A percentile compares a stretch with the other conserved stretches of the same genome.
These are phyloP conservation scores for Erigeron philadelphicus DNA, from an alignment of 140 eudicot genomes.

Conservation along the genomic window DNA sequence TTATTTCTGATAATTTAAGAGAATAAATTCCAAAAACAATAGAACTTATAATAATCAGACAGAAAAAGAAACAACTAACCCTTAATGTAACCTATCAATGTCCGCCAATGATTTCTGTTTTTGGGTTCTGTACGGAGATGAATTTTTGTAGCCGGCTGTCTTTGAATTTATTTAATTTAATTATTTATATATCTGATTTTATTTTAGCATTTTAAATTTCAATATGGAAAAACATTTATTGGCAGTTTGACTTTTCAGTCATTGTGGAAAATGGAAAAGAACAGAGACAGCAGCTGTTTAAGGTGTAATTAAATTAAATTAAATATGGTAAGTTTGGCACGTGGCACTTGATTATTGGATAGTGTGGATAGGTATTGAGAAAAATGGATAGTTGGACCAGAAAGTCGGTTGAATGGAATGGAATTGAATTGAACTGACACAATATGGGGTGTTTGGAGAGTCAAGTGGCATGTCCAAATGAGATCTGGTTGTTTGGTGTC, in stretches of 20 bases:
- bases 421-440: no score
- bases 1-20: background rate
- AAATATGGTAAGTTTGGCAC: background rate
- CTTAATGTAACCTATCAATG: constrained; percentile 26
- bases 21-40: no score
- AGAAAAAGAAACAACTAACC: constrained; percentile 37
- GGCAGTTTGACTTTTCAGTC: constrained; percentile 31
- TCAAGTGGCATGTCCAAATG: constrained; percentile 12
- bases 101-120: background rate
- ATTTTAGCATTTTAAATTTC: background rate
- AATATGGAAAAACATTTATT: constrained; percentile 4
- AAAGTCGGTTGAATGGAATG: constrained; percentile 13
- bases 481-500: background rate
- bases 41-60: constrained; percentile 4
- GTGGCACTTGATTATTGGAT: constrained; percentile 3
- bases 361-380: background rate
- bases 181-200: constrained; percentile 11
- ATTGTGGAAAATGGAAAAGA: constrained; percentile 15
- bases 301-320: constrained; percentile 1
- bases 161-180: constrained; percentile 21
- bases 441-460: background rate
- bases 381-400: background rate
- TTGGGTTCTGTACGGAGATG: constrained; percentile 18
- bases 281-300: constrained; percentile 16
- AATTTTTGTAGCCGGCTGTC: constrained; percentile 34